A percentile compares a stretch with the other conserved stretches of the same genome.
phyloP scores from a whole-genome alignment of 441 rosid species.

The Francoa sonchifolia region DNA sequence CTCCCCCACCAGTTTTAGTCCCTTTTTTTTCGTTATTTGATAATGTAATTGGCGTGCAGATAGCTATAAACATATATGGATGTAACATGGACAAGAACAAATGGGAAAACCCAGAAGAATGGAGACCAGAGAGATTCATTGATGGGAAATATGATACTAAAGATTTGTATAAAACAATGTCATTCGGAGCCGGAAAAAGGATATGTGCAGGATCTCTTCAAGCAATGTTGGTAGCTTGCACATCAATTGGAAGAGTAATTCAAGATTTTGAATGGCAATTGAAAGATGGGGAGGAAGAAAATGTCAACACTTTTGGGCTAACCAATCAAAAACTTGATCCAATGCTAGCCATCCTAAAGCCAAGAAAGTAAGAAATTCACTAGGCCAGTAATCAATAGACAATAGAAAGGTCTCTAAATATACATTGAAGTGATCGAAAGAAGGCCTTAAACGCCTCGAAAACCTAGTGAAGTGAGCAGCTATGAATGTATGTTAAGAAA shows the following conservation, averaged over 20 bases:
- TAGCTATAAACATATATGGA: conserved; percentile 70
- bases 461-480: too few species aligned
- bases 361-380: conserved; percentile 27
- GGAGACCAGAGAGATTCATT: conserved; percentile 61
- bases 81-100: conserved; percentile 74
- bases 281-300: conserved; percentile 44
- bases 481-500: too few species aligned
- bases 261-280: conserved; percentile 68
- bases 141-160: conserved; percentile 29
- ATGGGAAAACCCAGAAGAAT: conserved; percentile 54
- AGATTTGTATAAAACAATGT: conserved; percentile 76
- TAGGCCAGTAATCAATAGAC: too few species aligned
- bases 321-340: conserved; percentile 62
- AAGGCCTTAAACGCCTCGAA: too few species aligned
- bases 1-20: too few species aligned
- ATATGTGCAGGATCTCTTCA: conserved; percentile 71
- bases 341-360: conserved; percentile 34
- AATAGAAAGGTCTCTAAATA: too few species aligned
- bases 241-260: conserved; percentile 54
- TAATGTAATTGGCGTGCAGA: conserved; percentile 31
- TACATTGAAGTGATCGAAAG: too few species aligned
- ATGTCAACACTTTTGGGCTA: conserved; percentile 49
- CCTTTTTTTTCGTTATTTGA: neutral
- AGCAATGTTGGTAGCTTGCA: conserved; percentile 43
- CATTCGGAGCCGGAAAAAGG: conserved; percentile 74